Percentiles rank a stretch among this genome's conserved stretches.
phyloP scores from a whole-genome alignment of 441 rosid species.

The Euphorbia corollata region DNA sequence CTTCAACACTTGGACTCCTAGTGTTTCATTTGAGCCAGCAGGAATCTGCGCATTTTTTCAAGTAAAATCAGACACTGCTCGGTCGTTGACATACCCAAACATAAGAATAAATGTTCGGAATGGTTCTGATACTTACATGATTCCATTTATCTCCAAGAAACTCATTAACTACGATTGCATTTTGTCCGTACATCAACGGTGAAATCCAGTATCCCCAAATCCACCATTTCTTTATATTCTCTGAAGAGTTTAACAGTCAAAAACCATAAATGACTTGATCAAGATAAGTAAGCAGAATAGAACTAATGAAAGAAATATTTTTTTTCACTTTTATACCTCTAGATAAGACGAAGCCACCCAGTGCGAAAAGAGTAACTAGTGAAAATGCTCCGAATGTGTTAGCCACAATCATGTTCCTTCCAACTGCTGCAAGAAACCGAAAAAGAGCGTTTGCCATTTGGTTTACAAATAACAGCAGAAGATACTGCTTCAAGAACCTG shows the following conservation, averaged over 20 bases:
- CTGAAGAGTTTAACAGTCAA: slow-evolving; percentile 25
- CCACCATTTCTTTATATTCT: slow-evolving; percentile 66
- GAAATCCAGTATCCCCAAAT: slow-evolving; percentile 76
- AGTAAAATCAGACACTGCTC: not conserved
- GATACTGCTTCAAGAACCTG: slow-evolving; percentile 67
- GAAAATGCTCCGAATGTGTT: slow-evolving; percentile 61
- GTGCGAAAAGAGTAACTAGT: slow-evolving; percentile 39
- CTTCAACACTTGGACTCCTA: slow-evolving; percentile 41
- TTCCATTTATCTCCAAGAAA: slow-evolving; percentile 70
- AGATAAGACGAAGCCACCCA: slow-evolving; percentile 72
- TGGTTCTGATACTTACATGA: slow-evolving; percentile 31
- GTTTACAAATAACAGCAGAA: slow-evolving; percentile 42
- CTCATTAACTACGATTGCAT: slow-evolving; percentile 64
- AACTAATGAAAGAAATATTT: not conserved
- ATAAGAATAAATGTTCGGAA: not conserved
- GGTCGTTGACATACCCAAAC: not conserved
- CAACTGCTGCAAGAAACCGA: slow-evolving; percentile 47
- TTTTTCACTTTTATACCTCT: slow-evolving; percentile 32
- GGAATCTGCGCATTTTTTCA: slow-evolving; percentile 21
- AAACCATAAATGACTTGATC: not conserved
- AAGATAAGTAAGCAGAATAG: not conserved
- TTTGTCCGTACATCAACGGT: slow-evolving; percentile 76
- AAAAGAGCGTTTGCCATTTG: slow-evolving; percentile 70
- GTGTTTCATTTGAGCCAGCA: slow-evolving; percentile 25
- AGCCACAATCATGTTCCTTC: slow-evolving; percentile 66